These are phyloP conservation scores for Acer yangbiense DNA, from an alignment of 345 rosid genomes.

Conservation along the genomic window DNA sequence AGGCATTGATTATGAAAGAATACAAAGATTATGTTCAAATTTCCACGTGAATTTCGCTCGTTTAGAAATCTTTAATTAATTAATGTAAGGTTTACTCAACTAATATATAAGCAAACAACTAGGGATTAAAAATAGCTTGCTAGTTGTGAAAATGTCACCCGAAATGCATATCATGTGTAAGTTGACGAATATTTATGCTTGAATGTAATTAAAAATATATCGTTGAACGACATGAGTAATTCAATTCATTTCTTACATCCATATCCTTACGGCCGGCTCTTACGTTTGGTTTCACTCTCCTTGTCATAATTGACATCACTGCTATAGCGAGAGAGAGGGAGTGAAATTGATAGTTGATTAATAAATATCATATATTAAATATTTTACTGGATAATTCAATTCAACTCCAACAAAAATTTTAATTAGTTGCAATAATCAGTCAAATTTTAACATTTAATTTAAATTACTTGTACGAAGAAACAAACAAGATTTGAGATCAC, in stretches of 20 bases:
- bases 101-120: neutral
- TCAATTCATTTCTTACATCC: neutral
- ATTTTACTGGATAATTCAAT: neutral
- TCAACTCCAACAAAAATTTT: neutral
- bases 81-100: neutral
- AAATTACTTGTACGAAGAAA: neutral
- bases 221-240: neutral
- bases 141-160: neutral
- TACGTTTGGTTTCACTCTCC: neutral
- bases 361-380: neutral
- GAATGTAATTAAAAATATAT: neutral
- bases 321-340: neutral
- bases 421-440: neutral
- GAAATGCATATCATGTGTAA: conserved; percentile 5
- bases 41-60: neutral
- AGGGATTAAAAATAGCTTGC: neutral
- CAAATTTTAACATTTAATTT: neutral
- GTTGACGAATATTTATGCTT: neutral
- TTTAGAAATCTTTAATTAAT: neutral
- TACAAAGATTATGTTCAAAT: neutral
- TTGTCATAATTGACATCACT: conserved; percentile 9
- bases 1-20: neutral
- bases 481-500: conserved; percentile 21
- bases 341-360: conserved; percentile 4
- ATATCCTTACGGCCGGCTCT: neutral